Evolutionary conservation across 2,329 filamentous ascomycete genomes (phyloP).

Genomic region (Berkeleyomyces rouxiae): DNA sequence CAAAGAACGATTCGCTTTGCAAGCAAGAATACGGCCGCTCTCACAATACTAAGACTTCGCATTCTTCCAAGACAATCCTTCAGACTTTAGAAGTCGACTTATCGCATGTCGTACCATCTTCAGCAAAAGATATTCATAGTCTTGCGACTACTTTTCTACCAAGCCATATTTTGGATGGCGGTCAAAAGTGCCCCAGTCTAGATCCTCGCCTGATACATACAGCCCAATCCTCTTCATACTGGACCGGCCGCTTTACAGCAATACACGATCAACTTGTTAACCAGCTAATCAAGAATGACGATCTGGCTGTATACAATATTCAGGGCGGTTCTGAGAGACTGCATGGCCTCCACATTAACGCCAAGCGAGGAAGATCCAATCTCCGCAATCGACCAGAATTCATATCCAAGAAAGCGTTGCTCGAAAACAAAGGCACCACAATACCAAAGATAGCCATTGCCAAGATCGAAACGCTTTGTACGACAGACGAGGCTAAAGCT

Average conservation of each 20-base stretch:
- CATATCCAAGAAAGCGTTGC: constrained; percentile 7
- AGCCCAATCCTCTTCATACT: constrained; percentile 36
- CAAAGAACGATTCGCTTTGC: not conserved
- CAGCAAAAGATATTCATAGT: not conserved
- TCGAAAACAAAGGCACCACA: constrained; percentile 5
- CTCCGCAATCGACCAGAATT: constrained; percentile 8
- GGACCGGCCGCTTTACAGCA: constrained; percentile 43
- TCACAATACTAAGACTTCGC: not conserved
- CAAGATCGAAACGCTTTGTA: constrained; percentile 11
- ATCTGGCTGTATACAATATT: constrained; percentile 11
- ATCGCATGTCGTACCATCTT: not conserved
- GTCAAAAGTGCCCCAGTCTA: not conserved
- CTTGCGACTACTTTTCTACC: not conserved
- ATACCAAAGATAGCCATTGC: constrained; percentile 10
- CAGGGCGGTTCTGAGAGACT: constrained; percentile 8
- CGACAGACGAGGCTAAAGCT: constrained; percentile 8
- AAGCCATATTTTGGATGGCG: not conserved
- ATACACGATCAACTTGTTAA: constrained; percentile 30
- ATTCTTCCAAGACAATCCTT: not conserved
- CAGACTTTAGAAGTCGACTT: not conserved
- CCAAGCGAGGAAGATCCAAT: constrained; percentile 5
- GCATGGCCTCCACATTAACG: constrained; percentile 6
- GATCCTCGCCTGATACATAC: constrained; percentile 22
- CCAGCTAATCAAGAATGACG: constrained; percentile 11
- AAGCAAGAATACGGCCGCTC: not conserved